Percentiles rank a stretch among this genome's conserved stretches.
phyloP scores from a whole-genome alignment of 2,329 filamentous ascomycete genomes.

The Trichophyton rubrum region DNA sequence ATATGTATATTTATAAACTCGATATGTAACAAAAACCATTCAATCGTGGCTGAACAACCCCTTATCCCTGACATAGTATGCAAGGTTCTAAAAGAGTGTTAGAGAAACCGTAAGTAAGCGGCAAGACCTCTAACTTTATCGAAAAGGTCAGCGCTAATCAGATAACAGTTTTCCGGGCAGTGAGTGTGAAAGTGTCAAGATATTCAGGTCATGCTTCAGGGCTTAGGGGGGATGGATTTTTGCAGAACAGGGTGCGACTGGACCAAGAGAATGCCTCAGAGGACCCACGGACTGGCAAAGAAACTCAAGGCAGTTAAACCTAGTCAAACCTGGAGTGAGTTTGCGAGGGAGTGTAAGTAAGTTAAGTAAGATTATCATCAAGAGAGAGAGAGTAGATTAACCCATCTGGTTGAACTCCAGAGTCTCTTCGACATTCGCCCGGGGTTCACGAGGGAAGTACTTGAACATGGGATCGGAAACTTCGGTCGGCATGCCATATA shows the following conservation, averaged over 20 bases:
- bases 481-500: slow-evolving; percentile 3
- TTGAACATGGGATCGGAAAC: background rate
- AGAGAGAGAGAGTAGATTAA: too few species aligned
- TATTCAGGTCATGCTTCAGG: too few species aligned
- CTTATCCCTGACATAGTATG: background rate
- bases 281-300: background rate
- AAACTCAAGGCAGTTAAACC: background rate
- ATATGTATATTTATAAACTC: background rate
- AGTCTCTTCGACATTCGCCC: background rate
- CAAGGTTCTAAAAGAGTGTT: background rate
- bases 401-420: too few species aligned
- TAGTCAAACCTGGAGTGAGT: slow-evolving; percentile 1
- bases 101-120: background rate
- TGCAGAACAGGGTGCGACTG: background rate
- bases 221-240: too few species aligned
- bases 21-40: background rate
- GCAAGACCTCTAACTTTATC: slow-evolving; percentile 1
- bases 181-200: background rate
- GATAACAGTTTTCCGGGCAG: background rate
- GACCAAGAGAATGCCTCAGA: background rate
- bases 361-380: too few species aligned
- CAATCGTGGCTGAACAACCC: background rate
- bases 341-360: background rate
- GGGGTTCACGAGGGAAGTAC: background rate
- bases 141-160: slow-evolving; percentile 1